phyloP scores from a whole-genome alignment of 352 stramenopile species.

The Blastocystis sp. region DNA sequence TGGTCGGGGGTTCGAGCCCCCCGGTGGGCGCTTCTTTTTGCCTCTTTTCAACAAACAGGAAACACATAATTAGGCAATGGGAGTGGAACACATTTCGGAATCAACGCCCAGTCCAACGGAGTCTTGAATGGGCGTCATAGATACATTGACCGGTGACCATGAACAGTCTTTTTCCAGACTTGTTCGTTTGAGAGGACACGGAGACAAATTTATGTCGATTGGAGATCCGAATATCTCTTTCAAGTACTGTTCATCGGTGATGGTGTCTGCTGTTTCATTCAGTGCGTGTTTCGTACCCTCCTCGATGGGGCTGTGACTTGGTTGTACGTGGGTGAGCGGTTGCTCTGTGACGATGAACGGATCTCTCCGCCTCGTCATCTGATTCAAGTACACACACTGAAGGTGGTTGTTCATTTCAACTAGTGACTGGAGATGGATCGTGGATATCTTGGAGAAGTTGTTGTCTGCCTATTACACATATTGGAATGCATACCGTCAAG shows the following conservation, averaged over 20 bases:
- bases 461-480: constrained; percentile 1
- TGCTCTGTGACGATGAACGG: not conserved
- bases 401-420: constrained; percentile 48
- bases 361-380: constrained; percentile 2
- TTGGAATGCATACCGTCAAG: not conserved
- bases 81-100: constrained; percentile 22
- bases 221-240: constrained; percentile 17
- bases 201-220: not conserved
- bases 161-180: not conserved
- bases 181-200: constrained; percentile 9
- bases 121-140: constrained; percentile 17
- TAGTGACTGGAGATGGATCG: constrained; percentile 9
- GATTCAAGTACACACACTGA: constrained; percentile 39
- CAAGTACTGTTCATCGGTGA: not conserved
- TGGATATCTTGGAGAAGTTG: constrained; percentile 45
- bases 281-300: not conserved
- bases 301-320: not conserved
- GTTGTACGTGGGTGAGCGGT: not conserved
- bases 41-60: not conserved
- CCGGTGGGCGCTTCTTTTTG: not conserved
- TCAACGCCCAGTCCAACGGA: constrained; percentile 36
- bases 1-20: constrained; percentile 6
- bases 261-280: not conserved
- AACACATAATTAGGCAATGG: constrained; percentile 15
- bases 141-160: constrained; percentile 31